These are phyloP conservation scores for Pichia rugopelliculosa DNA, from an alignment of 805 yeast species.

Conservation along the genomic window DNA sequence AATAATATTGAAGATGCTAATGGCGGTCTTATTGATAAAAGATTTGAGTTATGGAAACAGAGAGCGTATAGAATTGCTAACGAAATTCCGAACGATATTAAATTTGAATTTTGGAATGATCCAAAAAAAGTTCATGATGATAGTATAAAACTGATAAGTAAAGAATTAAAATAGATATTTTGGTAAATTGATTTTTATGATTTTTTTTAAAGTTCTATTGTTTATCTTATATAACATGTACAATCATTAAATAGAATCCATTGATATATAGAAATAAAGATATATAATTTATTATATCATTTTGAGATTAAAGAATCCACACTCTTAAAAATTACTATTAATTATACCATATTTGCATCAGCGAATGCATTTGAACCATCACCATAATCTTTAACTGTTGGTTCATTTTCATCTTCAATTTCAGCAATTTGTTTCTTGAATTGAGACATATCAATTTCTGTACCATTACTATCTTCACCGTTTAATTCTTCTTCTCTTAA, in stretches of 20 bases:
- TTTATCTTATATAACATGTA: not conserved
- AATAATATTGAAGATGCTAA: not conserved
- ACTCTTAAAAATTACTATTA: conserved; percentile 7
- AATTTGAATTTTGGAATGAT: conserved; percentile 37
- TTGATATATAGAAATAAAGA: not conserved
- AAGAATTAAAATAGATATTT: conserved; percentile 4
- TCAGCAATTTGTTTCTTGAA: conserved; percentile 52
- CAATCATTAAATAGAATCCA: not conserved
- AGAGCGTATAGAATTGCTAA: conserved; percentile 39
- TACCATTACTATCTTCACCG: conserved; percentile 33
- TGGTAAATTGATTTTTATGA: not conserved
- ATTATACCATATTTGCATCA: conserved; percentile 20
- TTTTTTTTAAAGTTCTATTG: not conserved
- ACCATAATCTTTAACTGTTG: conserved; percentile 62
- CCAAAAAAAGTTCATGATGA: conserved; percentile 34
- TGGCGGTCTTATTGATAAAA: conserved; percentile 32
- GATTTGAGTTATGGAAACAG: conserved; percentile 48
- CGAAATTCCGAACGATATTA: conserved; percentile 33
- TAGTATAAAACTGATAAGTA: conserved; percentile 16
- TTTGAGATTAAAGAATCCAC: conserved; percentile 15
- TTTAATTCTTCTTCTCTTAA: conserved; percentile 45
- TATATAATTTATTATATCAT: not conserved
- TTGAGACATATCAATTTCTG: conserved; percentile 50
- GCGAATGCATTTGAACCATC: conserved; percentile 45
- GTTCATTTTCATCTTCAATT: conserved; percentile 39